Evolutionary conservation across 257 asterid genomes (phyloP).

Genomic region (Nicotiana otophora): DNA sequence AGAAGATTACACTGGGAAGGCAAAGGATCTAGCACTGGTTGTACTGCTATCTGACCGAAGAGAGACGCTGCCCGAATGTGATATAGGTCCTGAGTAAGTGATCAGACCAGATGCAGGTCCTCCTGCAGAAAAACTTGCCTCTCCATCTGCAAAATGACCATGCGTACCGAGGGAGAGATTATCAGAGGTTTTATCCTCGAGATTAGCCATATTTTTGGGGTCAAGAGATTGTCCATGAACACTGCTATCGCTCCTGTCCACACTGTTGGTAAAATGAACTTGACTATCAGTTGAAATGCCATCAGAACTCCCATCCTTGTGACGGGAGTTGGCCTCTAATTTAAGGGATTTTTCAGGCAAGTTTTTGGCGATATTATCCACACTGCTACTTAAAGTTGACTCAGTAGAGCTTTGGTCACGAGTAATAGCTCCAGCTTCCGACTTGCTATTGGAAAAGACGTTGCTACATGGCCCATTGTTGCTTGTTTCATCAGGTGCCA

Average conservation of each 20-base stretch:
- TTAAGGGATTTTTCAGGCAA: not conserved
- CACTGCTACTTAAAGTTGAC: not conserved
- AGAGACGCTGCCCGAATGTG: conserved; percentile 48
- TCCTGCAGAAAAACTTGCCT: conserved; percentile 43
- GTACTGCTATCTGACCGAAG: conserved; percentile 56
- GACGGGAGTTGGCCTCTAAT: not conserved
- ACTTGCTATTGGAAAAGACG: conserved; percentile 32
- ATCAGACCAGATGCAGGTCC: conserved; percentile 15
- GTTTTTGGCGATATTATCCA: not conserved
- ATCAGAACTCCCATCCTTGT: not conserved
- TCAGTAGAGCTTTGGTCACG: conserved; percentile 38
- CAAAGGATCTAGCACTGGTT: conserved; percentile 53
- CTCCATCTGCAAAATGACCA: conserved; percentile 30
- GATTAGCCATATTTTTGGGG: conserved; percentile 6
- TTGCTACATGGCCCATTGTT: conserved; percentile 18
- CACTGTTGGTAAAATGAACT: conserved; percentile 1
- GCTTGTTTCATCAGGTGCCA: not conserved
- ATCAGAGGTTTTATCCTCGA: conserved; percentile 5
- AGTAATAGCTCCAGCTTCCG: conserved; percentile 38
- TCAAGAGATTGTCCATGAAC: conserved; percentile 11
- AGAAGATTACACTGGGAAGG: conserved; percentile 53
- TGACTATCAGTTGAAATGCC: not conserved
- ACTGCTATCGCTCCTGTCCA: conserved; percentile 15
- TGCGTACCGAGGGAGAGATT: conserved; percentile 1
- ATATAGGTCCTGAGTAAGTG: conserved; percentile 28